Evolutionary conservation across 192 early-diverging fungal genomes (phyloP).

Genomic region (Entophlyctis luteolus): DNA sequence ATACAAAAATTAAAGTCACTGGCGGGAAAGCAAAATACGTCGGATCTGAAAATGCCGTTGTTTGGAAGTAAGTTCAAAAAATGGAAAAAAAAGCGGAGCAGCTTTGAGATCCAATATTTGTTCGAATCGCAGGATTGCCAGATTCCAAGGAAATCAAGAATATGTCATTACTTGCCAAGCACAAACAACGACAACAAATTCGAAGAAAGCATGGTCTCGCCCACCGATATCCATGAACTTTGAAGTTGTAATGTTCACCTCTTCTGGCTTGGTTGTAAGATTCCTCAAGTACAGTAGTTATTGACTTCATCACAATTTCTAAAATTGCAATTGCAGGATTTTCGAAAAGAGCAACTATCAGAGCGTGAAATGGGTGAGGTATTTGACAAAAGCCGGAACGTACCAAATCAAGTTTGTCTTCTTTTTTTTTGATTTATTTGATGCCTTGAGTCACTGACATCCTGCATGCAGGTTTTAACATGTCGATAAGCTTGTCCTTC

Average conservation of each 20-base stretch:
- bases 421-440: background rate
- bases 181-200: constrained; percentile 75
- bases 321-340: constrained; percentile 31
- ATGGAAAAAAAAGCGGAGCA: background rate
- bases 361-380: constrained; percentile 98
- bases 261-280: constrained; percentile 89
- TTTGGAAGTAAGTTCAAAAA: constrained; percentile 80
- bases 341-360: constrained; percentile 96
- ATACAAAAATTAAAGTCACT: constrained; percentile 72
- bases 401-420: constrained; percentile 65
- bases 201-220: constrained; percentile 85
- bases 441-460: too few species aligned
- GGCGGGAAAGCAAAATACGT: constrained; percentile 92
- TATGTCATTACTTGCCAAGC: constrained; percentile 76
- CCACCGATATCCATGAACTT: constrained; percentile 95
- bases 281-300: constrained; percentile 72
- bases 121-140: constrained; percentile 60
- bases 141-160: constrained; percentile 90
- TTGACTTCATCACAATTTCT: background rate
- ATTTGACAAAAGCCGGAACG: constrained; percentile 94
- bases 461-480: background rate
- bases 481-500: background rate
- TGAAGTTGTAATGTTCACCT: constrained; percentile 95
- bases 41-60: constrained; percentile 85
- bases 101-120: background rate